Base-by-base conservation (phyloP, 139 green algal genomes). In the Chlamydomonas sp. region DNA sequence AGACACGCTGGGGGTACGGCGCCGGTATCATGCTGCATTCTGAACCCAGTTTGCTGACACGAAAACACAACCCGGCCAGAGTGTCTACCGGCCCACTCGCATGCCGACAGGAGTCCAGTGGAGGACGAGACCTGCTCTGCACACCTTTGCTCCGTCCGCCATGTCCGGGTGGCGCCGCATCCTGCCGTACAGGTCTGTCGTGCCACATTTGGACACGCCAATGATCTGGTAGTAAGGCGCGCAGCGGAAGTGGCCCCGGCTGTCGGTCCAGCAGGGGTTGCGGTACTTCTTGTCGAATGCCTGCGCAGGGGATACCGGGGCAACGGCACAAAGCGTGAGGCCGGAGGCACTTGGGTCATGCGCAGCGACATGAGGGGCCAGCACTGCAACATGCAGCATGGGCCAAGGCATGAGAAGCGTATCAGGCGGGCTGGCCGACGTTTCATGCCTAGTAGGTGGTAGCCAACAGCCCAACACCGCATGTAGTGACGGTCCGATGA, bases 181-280 rank as follows among this genome's bases (percentile, higher is more conserved):
- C 17, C 93, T 59, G 63, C 83, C 73, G 83, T 94, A 95, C 67
- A 95, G 60, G 79, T 95, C 91, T 4, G 93, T 95, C 6, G 93
- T 95, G 63, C 91, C 93, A 76, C 91, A 94, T 85, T 95, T 95
- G 68, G 88, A 90, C 3, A 92, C 89, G 18, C 89, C 89, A 12
- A 90, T 62, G 58, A 86, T 79, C 20, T 93, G 88, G 76, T 91
- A 95, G 89, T 92, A 95, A 16, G 92, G 92, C 82, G 91, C 57
- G 79, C 92, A 95, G 17, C 89, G 83, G 72, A 91, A 88, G 31
- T 79, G 84, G 0, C 77, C 69, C 15, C 20, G 31, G 18, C 60
- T 57, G 61, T 88, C 89, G 5, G 89, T 92, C 89, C 89, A 92
- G 89, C 89, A 92, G 18, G 89, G 89, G 75, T 92, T 92, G 71